Conservation (phyloP, 1,139 yeast genomes). For the Geotrichum aggregatum region DNA sequence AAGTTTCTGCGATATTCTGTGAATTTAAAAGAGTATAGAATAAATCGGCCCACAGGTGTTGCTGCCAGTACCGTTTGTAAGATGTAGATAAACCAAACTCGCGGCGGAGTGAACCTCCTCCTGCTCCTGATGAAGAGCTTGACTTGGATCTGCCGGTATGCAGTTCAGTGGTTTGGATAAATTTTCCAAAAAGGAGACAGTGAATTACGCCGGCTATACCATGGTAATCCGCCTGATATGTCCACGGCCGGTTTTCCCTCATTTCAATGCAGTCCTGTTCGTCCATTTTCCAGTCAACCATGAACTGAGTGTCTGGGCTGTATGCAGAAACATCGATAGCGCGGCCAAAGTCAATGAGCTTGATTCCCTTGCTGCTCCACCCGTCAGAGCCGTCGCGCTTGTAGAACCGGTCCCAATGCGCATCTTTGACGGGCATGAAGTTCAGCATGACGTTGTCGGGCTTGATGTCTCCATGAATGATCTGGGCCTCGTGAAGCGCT, state of each 20-base stretch:
- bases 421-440: conserved; percentile 38
- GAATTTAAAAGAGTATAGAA: conserved; percentile 68
- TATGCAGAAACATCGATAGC: conserved; percentile 68
- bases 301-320: conserved; percentile 49
- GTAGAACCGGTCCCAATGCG: conserved; percentile 28
- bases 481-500: conserved; percentile 56
- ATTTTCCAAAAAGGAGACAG: conserved; percentile 55
- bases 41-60: conserved; percentile 63
- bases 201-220: conserved; percentile 79
- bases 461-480: conserved; percentile 81
- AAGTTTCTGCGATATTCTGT: conserved; percentile 29
- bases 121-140: conserved; percentile 25
- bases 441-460: conserved; percentile 85
- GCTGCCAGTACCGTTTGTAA: conserved; percentile 76
- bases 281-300: conserved; percentile 60
- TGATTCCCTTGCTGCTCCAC: conserved; percentile 56
- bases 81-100: conserved; percentile 42
- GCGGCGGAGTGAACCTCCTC: conserved; percentile 15
- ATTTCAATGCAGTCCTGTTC: conserved; percentile 76
- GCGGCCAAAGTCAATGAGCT: conserved; percentile 78
- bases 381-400: conserved; percentile 41
- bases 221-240: conserved; percentile 77
- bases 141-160: conserved; percentile 24
- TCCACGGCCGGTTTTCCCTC: conserved; percentile 63
- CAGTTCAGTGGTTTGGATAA: conserved; percentile 43